Conservation (phyloP, 2,329 filamentous ascomycete genomes). For the Trichoderma afroharzianum region DNA sequence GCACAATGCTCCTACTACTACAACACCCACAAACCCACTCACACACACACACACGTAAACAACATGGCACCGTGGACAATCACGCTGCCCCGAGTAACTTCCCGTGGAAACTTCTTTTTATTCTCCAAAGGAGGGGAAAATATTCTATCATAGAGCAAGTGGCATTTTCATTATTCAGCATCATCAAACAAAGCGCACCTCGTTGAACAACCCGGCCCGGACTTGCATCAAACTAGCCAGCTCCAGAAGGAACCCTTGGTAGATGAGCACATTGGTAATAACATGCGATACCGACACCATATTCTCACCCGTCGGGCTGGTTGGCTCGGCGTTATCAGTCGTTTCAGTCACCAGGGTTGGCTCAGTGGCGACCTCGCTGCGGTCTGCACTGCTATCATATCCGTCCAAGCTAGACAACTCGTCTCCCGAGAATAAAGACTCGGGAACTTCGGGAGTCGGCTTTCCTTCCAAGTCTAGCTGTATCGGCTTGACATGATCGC, state of each 20-base stretch:
- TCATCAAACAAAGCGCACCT: slow-evolving; percentile 58
- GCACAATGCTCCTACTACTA: not conserved
- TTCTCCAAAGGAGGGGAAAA: not conserved
- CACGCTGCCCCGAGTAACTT: not conserved
- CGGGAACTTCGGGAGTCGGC: slow-evolving; percentile 24
- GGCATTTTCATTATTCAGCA: not conserved
- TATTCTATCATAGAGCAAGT: not conserved
- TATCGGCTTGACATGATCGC: slow-evolving; percentile 41
- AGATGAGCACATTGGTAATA: slow-evolving; percentile 72
- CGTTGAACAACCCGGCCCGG: slow-evolving; percentile 70
- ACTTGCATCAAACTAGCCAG: slow-evolving; percentile 72
- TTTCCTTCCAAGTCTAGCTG: slow-evolving; percentile 44
- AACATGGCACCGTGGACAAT: not conserved
- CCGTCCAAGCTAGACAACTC: slow-evolving; percentile 19
- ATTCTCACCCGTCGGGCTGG: slow-evolving; percentile 18
- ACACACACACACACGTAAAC: not conserved
- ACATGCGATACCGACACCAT: slow-evolving; percentile 71
- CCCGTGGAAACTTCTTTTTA: not conserved
- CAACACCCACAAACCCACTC: not conserved
- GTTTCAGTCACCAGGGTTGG: slow-evolving; percentile 24
- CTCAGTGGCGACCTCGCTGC: slow-evolving; percentile 23
- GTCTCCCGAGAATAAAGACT: slow-evolving; percentile 18
- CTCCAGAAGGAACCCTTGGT: slow-evolving; percentile 78
- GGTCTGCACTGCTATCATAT: slow-evolving; percentile 19
- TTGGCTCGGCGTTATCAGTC: slow-evolving; percentile 16